Percentiles rank a stretch among this genome's conserved stretches.
Conservation (phyloP, 352 stramenopile species). For the Phytophthora litchii region DNA sequence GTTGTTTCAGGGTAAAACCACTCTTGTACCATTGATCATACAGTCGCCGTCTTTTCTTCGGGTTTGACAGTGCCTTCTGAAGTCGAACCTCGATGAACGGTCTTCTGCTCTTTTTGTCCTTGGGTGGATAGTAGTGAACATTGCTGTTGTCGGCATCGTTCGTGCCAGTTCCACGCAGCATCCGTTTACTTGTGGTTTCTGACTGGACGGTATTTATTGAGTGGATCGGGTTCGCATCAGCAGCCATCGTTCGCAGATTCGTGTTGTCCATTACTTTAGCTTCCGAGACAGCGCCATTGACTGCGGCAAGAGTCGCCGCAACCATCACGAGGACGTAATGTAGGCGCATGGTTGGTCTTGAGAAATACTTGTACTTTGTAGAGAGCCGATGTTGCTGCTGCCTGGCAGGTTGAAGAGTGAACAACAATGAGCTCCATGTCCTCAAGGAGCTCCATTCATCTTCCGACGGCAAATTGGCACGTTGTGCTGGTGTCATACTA, state of each 20-base stretch:
- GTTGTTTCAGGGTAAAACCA: slow-evolving; percentile 16
- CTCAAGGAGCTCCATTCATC: not conserved
- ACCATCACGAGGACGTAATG: slow-evolving; percentile 9
- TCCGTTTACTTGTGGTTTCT: slow-evolving; percentile 6
- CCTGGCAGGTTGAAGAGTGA: slow-evolving; percentile 10
- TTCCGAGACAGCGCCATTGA: not conserved
- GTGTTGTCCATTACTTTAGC: not conserved
- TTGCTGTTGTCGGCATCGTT: not conserved
- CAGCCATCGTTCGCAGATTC: not conserved
- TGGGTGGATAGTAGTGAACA: not conserved
- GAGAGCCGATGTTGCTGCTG: not conserved
- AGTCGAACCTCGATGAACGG: slow-evolving; percentile 18
- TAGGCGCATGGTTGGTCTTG: slow-evolving; percentile 6
- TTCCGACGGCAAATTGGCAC: not conserved
- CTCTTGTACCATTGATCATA: slow-evolving; percentile 26
- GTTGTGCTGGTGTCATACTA: not conserved
- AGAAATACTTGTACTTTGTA: not conserved
- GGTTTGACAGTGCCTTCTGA: slow-evolving; percentile 16
- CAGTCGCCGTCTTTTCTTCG: slow-evolving; percentile 13
- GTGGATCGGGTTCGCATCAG: not conserved
- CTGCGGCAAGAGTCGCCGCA: not conserved
- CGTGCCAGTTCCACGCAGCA: slow-evolving; percentile 11
- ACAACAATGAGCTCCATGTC: not conserved
- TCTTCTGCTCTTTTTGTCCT: slow-evolving; percentile 5
- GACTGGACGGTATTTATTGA: not conserved